phyloP scores from a whole-genome alignment of 2,329 filamentous ascomycete species.

The Colletotrichum incanum region DNA sequence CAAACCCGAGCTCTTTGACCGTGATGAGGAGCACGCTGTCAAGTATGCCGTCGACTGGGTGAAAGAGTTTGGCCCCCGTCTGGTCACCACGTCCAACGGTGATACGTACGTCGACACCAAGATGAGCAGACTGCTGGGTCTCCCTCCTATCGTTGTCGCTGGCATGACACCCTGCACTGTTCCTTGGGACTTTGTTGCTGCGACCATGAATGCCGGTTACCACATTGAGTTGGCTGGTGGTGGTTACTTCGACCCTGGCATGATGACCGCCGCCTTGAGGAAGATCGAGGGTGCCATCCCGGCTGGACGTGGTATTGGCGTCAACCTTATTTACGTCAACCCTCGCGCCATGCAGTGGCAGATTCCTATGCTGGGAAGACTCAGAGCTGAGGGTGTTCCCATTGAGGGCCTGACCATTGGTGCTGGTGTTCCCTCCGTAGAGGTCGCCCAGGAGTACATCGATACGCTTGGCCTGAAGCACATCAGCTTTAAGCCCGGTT shows the following conservation, averaged over 20 bases:
- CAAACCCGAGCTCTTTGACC: constrained; percentile 97
- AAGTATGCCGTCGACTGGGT: constrained; percentile 98
- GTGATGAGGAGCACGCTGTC: constrained; percentile 94
- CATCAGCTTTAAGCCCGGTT: constrained; percentile 95
- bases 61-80: constrained; percentile 93
- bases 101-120: constrained; percentile 96
- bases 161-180: constrained; percentile 96
- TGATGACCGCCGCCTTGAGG: constrained; percentile 84
- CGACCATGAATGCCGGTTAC: constrained; percentile 96
- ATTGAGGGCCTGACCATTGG: constrained; percentile 95
- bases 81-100: constrained; percentile 90
- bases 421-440: constrained; percentile 92
- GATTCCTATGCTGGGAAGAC: constrained; percentile 84
- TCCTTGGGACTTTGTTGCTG: constrained; percentile 91
- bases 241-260: constrained; percentile 88
- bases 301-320: constrained; percentile 87
- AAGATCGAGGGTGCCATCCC: constrained; percentile 91
- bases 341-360: constrained; percentile 94
- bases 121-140: constrained; percentile 88
- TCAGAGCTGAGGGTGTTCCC: constrained; percentile 88
- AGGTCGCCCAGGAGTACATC: constrained; percentile 94
- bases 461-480: constrained; percentile 93
- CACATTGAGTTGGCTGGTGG: constrained; percentile 92
- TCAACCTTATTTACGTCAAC: constrained; percentile 94
- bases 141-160: constrained; percentile 90